Evolutionary conservation across 768 basidiomycete species (phyloP), one percentile per base, ranked within the genome.

Genomic region (Boletus subcaerulescens): DNA sequence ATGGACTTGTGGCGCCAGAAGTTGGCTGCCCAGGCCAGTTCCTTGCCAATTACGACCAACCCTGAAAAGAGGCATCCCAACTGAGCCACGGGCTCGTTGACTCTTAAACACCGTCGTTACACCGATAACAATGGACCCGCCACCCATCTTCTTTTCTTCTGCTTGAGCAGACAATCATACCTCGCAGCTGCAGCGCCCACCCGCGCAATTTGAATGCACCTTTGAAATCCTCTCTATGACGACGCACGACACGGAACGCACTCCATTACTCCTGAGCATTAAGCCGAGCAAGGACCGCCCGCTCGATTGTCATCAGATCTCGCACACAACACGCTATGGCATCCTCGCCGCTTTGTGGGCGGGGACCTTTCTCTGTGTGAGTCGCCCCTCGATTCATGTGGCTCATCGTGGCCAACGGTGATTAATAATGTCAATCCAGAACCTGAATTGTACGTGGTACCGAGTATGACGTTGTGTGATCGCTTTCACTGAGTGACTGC

Each of bases 291-390:
- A 52, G 48, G 48, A 58, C 18, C 31, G 26, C 26, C n/a, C n/a
- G 8, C 50, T 46, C 22, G 85, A 84, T 3, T 85, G 86, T 7
- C 65, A 81, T 20, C 84, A 86, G 43, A 81, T 90, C n/a, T 76
- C 84, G 3, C 65, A 64, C 20, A 71, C 76, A 1, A 84, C 79
- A 7, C 76, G 85, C 7, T 77, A 81, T 66, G 80, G 82, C 0
- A 90, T 90, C 53, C 66, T 89, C 48, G 81, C 78, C 14, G 86
- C 85, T 14, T 74, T 90, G 48, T 89, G 86, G 86, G 70, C 76
- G 7, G 86, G 82, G 0, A 83, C 80, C 2, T 89, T 90, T 71
- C 78, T 91, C 40, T 84, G 82, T 40, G 88, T 90, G 63, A 53
- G 52, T 45, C 31, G 2, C 10, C 6, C 38, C 15, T 22, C 29